These are phyloP conservation scores for Calonectria crousiana DNA, from an alignment of 2,329 filamentous ascomycete genomes.

Conservation along the genomic window DNA sequence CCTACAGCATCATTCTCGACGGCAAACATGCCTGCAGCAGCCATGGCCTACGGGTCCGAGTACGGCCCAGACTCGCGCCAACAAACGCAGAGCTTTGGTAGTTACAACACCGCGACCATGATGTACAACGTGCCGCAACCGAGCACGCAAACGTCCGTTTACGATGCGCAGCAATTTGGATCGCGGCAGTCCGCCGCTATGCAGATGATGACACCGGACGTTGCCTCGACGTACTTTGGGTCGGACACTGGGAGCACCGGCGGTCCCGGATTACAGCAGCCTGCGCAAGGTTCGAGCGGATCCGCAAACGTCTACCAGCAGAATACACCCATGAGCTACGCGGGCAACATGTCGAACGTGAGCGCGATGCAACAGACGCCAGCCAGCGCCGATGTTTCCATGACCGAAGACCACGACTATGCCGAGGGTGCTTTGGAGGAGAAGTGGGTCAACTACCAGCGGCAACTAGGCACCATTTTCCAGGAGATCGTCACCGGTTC, in stretches of 20 bases:
- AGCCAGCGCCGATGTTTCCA: constrained; percentile 58
- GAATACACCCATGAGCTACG: constrained; percentile 68
- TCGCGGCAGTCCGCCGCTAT: constrained; percentile 81
- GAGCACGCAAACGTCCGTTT: constrained; percentile 72
- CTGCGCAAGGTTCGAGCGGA: constrained; percentile 60
- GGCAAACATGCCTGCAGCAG: constrained; percentile 67
- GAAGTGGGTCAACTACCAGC: constrained; percentile 75
- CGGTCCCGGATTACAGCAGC: constrained; percentile 65
- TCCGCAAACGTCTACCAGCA: constrained; percentile 75
- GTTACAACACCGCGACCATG: constrained; percentile 74
- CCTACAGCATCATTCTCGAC: constrained; percentile 64
- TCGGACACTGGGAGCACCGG: constrained; percentile 59
- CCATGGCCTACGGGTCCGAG: constrained; percentile 71
- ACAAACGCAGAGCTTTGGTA: constrained; percentile 65
- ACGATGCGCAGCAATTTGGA: constrained; percentile 82
- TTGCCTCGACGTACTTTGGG: constrained; percentile 78
- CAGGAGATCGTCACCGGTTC: constrained; percentile 72
- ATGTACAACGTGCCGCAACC: constrained; percentile 84
- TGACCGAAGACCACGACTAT: constrained; percentile 69
- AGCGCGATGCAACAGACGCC: constrained; percentile 57
- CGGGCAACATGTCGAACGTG: constrained; percentile 60
- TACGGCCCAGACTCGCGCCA: constrained; percentile 74
- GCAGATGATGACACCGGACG: constrained; percentile 70
- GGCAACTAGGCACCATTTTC: constrained; percentile 75
- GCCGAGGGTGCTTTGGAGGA: constrained; percentile 71